A percentile compares a stretch with the other conserved stretches of the same genome.
phyloP scores from a whole-genome alignment of 2,329 filamentous ascomycete species.

The Fusarium nisikadoi region DNA sequence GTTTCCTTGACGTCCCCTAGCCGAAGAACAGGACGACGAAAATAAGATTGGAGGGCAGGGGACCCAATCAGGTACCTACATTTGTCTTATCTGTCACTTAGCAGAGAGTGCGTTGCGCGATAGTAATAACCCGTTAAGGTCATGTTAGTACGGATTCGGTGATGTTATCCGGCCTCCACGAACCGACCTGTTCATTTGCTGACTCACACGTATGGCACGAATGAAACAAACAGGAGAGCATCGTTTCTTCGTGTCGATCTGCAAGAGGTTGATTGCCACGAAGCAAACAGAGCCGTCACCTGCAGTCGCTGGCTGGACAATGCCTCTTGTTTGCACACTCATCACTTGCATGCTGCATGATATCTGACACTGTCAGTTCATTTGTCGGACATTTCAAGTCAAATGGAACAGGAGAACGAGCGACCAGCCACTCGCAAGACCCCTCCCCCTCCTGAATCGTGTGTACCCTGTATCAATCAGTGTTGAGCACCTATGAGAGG shows the following conservation, averaged over 20 bases:
- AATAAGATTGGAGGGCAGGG: slow-evolving; percentile 20
- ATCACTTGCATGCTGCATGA: slow-evolving; percentile 26
- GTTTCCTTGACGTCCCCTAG: not conserved
- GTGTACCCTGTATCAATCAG: slow-evolving; percentile 1
- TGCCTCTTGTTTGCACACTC: slow-evolving; percentile 3
- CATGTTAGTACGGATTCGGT: slow-evolving; percentile 5
- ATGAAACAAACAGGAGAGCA: not conserved
- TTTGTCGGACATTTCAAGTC: not conserved
- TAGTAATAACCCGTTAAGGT: not conserved
- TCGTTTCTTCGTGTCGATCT: not conserved
- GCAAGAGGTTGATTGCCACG: not conserved
- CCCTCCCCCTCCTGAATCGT: slow-evolving; percentile 5
- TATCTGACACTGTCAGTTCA: not conserved
- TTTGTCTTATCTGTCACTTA: slow-evolving; percentile 18
- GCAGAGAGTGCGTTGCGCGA: not conserved
- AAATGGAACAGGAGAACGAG: not conserved
- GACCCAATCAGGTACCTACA: not conserved
- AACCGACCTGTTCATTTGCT: not conserved
- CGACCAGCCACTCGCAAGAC: not conserved
- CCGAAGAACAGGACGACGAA: slow-evolving; percentile 16
- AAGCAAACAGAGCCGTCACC: slow-evolving; percentile 8
- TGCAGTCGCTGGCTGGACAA: slow-evolving; percentile 16
- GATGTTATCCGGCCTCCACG: not conserved
- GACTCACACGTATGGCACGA: not conserved
- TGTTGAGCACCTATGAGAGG: not conserved